Evolutionary conservation across 176 grass and related monocot species (phyloP).

Genomic region (Canna indica): DNA sequence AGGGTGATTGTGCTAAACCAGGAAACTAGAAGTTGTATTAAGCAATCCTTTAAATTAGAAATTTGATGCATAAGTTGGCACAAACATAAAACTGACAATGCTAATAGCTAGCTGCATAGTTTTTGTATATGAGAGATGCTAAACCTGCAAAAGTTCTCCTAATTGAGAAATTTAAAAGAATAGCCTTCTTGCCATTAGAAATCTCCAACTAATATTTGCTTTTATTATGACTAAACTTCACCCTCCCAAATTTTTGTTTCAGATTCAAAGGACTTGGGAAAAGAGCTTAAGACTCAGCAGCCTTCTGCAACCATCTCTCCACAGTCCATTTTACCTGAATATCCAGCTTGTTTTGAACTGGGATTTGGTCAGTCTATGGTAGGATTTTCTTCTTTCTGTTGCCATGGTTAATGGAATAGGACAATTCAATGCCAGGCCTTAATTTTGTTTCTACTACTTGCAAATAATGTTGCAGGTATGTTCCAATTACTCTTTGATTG

Average conservation of each 20-base stretch:
- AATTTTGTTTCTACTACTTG: slow-evolving; percentile 2
- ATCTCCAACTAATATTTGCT: background rate
- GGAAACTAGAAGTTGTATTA: too few species aligned
- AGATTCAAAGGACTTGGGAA: slow-evolving; percentile 12
- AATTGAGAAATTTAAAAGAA: background rate
- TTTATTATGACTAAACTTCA: background rate
- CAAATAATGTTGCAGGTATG: slow-evolving; percentile 19
- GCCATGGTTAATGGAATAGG: background rate
- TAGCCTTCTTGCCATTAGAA: background rate
- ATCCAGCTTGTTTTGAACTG: slow-evolving; percentile 25
- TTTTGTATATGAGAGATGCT: too few species aligned
- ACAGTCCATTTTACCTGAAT: slow-evolving; percentile 17
- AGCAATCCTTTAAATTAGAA: too few species aligned
- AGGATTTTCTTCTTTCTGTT: slow-evolving; percentile 3
- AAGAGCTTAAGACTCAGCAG: slow-evolving; percentile 14
- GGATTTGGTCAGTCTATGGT: slow-evolving; percentile 29
- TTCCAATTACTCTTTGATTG: slow-evolving; percentile 22
- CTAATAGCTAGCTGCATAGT: too few species aligned
- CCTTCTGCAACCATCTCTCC: background rate
- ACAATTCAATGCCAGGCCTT: background rate
- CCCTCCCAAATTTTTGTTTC: slow-evolving; percentile 6
- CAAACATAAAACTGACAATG: too few species aligned
- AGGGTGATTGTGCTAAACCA: too few species aligned
- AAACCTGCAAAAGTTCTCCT: too few species aligned
- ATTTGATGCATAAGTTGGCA: too few species aligned